Percentiles rank a stretch among this genome's conserved stretches.
These are phyloP conservation scores for Obelidium mucronatum DNA, from an alignment of 192 early-diverging fungal species.

Conservation along the genomic window DNA sequence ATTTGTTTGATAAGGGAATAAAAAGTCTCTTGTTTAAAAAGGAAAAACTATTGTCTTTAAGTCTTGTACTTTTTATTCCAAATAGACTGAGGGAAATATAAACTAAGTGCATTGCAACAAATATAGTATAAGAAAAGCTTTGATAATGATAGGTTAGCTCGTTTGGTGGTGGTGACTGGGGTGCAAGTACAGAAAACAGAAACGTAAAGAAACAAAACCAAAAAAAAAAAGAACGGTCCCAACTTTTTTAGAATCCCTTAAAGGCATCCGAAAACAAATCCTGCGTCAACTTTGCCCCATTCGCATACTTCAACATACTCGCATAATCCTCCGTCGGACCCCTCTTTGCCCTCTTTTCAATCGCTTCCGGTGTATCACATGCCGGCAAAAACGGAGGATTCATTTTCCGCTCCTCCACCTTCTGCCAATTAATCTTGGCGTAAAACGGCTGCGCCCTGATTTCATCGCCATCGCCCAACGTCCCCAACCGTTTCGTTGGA, in stretches of 20 bases:
- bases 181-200: no score
- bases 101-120: no score
- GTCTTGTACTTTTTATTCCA: not conserved
- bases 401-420: constrained; percentile 48
- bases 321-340: constrained; percentile 44
- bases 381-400: constrained; percentile 53
- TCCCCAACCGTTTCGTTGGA: constrained; percentile 48
- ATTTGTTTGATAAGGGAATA: no score
- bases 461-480: constrained; percentile 55
- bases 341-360: constrained; percentile 48
- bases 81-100: no score
- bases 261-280: constrained; percentile 35
- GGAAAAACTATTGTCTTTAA: not conserved
- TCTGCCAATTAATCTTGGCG: constrained; percentile 66
- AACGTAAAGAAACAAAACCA: no score
- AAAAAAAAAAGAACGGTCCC: not conserved
- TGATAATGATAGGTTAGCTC: no score
- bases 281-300: constrained; percentile 18
- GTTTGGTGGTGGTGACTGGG: no score
- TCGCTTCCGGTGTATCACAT: constrained; percentile 50
- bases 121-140: no score
- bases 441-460: constrained; percentile 76
- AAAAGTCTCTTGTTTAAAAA: no score
- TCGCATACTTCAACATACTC: constrained; percentile 38
- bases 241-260: constrained; percentile 23